Base-by-base conservation (phyloP, 2,329 filamentous ascomycete species). In the Botryotinia convoluta region DNA sequence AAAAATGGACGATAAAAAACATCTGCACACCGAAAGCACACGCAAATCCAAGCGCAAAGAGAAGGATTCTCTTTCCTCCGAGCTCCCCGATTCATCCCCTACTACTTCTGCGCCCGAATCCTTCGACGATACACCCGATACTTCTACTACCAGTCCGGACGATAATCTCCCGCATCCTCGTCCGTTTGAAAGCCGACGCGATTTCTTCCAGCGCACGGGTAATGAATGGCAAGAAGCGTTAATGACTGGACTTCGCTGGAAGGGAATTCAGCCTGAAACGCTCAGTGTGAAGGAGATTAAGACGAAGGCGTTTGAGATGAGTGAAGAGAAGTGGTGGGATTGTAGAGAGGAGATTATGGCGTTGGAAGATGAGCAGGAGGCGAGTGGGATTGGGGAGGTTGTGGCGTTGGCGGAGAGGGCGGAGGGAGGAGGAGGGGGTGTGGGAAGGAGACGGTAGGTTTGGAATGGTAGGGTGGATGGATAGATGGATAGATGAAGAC, bases 261-360 rank as follows among this genome's bases (percentile, higher is more conserved):
- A 90, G 82, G 88, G 88, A 48, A 85, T 89, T 62, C 88, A 90
- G 76, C 87, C 88, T 4, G 92, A 93, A 81, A 87, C 89, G 59
- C 87, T 93, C 76, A 86, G 89, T 0, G 85, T 97, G 80, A 99
- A 99, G 85, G 96, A 98, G 84, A 90, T 98, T 79, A 94, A 97
- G 82, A 92, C 95, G 79, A 91, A 90, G 81, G 96, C 94, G 1
- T 99, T 98, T 81, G 92, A 94, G 80, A 87, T 94, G 76, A 95
- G 95, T 59, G 96, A 99, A 83, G 93, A 95, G 84, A 97, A 97
- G 82, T 99, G 96, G 96, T 99, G 96, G 96, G 96, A 98, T 85
- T 94, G 92, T 81, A 89, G 96, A 78, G 96, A 99, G 84, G 95
- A 98, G 84, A 93, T 99, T 77, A 92, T 91, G 71, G 92, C 90